Base-by-base conservation (phyloP, 306 rosid genomes). In the Heteromeles arbutifolia region DNA sequence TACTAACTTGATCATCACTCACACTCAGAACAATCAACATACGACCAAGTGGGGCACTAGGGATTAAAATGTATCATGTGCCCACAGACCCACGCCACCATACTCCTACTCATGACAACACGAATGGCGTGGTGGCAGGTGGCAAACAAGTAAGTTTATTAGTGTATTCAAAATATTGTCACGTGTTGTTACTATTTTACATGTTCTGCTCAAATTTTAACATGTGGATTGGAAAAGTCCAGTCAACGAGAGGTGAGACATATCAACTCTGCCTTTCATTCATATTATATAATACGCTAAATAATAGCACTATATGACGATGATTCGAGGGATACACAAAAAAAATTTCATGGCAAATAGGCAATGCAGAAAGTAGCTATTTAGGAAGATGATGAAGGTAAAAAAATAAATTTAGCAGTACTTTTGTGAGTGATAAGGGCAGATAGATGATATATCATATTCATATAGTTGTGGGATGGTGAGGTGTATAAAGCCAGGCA, bases 401-500 rank as follows among this genome's bases (percentile, higher is more conserved):
- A 62, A 11, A 34, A 31, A 19, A 31, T 19, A 1, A 31, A 28
- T 34, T 11, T 59, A 43, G 26, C 4, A 61, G 8, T 1, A 0
- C 28, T 26, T 11, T 63, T 29, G 22, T 63, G 22, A 4, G 41
- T 29, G 67, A 19, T 5, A 0, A 24, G 28, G 67, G 50, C 0
- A 64, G 43, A 9, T 11, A 14, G 14, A 48, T 28, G 26, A 4
- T 53, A 21, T 4, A 50, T 15, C 19, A 59, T 59, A 59, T 59
- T 59, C 65, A 26, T 45, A 17, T 17, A 24, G 21, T 11, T 6
- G 57, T 32, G 37, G 37, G 7, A n/a, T 2, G 58, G 65, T 59
- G 58, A 26, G 21, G 22, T 25, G 48, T 72, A 82, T 82, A 82
- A 87, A 85, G 87, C 78, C 34, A 37, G 66, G 44, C 52, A 3